Evolutionary conservation across 2,329 filamentous ascomycete genomes (phyloP).

Genomic region (Fusarium hainanense): DNA sequence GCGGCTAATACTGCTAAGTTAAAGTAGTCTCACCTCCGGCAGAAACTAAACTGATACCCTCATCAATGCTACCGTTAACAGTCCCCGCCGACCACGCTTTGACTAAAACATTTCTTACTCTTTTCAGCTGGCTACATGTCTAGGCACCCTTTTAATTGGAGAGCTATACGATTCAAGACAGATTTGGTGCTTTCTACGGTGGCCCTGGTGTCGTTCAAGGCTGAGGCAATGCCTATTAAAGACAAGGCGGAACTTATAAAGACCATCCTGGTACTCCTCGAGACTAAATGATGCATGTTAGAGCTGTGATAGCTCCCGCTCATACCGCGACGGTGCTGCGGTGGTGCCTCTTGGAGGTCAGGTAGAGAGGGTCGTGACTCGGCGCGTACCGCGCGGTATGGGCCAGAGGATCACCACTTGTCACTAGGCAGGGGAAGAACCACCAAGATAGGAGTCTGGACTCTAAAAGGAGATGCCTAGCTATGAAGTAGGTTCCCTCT

Average conservation of each 20-base stretch:
- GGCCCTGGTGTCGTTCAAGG: no score
- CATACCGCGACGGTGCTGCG: background rate
- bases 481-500: no score
- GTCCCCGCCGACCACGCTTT: background rate
- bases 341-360: background rate
- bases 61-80: constrained; percentile 22
- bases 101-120: background rate
- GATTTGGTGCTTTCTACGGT: no score
- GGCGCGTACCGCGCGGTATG: background rate
- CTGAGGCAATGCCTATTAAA: background rate
- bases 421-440: background rate
- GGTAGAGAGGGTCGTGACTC: background rate
- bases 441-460: background rate
- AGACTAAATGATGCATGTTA: background rate
- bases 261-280: fast-evolving
- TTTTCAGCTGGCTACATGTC: background rate
- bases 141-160: background rate
- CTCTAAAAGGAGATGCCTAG: background rate
- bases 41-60: constrained; percentile 3
- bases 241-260: no score
- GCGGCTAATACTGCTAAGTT: background rate
- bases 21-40: background rate
- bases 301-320: background rate
- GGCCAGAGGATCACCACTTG: background rate
- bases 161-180: background rate